phyloP scores from a whole-genome alignment of 768 basidiomycete species.

The Rhodotorula diobovata region DNA sequence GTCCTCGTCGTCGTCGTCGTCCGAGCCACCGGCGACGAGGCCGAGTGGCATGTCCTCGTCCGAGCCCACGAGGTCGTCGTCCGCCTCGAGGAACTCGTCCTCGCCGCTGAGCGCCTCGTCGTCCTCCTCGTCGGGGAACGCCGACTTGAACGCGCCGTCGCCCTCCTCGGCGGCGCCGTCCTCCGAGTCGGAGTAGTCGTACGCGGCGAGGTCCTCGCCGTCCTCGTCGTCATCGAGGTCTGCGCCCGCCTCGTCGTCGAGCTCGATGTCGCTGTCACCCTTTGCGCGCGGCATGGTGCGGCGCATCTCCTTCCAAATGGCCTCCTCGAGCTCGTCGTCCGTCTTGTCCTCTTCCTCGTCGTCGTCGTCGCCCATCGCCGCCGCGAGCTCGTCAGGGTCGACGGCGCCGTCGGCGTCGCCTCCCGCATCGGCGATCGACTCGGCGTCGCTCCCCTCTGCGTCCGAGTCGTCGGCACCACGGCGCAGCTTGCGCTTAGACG shows the following conservation, averaged over 20 bases:
- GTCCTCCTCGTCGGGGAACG: constrained; percentile 39
- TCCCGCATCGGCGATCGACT: constrained; percentile 12
- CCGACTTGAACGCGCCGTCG: constrained; percentile 26
- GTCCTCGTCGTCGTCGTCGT: background rate
- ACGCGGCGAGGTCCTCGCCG: constrained; percentile 26
- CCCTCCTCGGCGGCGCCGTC: background rate
- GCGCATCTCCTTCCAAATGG: constrained; percentile 43
- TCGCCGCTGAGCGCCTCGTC: constrained; percentile 16
- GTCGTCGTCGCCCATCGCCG: constrained; percentile 13
- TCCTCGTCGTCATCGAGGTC: constrained; percentile 33
- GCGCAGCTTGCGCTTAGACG: constrained; percentile 34
- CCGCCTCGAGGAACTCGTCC: constrained; percentile 39
- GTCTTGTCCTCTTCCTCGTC: constrained; percentile 32
- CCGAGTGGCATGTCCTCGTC: constrained; percentile 34
- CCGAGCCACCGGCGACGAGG: background rate
- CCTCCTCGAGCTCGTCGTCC: constrained; percentile 38
- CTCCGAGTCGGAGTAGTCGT: constrained; percentile 34
- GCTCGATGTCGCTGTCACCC: constrained; percentile 28
- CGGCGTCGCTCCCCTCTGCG: constrained; percentile 21
- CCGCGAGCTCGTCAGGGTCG: constrained; percentile 19
- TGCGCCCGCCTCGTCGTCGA: background rate
- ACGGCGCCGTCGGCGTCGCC: constrained; percentile 4
- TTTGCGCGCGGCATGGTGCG: constrained; percentile 33
- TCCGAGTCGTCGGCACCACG: constrained; percentile 25
- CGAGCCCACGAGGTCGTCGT: constrained; percentile 33